Evolutionary conservation across 441 rosid species (phyloP), one percentile per base, ranked within the genome.

Genomic region (Cnidoscolus chayamansa): DNA sequence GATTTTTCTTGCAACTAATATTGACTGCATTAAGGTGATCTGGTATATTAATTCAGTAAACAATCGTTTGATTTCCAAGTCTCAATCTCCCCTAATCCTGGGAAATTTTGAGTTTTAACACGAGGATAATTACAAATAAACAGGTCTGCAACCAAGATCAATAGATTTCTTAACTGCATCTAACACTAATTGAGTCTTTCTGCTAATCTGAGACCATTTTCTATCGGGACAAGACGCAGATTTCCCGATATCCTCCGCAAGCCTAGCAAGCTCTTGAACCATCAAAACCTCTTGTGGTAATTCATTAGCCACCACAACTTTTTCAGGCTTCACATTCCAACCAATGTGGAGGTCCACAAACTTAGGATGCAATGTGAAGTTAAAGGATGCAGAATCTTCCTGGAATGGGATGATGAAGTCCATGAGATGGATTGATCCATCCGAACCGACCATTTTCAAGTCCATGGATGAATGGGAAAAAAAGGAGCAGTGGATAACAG

Each of bases 101-200:
- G 25, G 25, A 25, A 25, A 25, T 25, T 25, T 25, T 25, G 25
- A 25, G 25, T 25, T 25, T 25, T 40, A 40, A 40, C 45, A 40
- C 6, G 7, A 40, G 45, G 6, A 40, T 30, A 25, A 63, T 73
- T 77, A 78, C 53, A 86, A 50, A 65, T 81, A 70, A 62, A 87
- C 85, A 40, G 84, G 82, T 76, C 76, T 63, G 61, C 83, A 85
- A 76, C 85, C 88, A 67, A 79, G 68, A 75, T 88, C 86, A 61
- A 88, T 74, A 63, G 92, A 89, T 71, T 80, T 80, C 80, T 83
- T 89, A 11, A 85, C 79, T 1, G 89, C 88, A 79, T 86, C 92
- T 62, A 87, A 16, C 54, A 89, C 89, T 25, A 81, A 11, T 74
- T 87, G 94, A 72, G 90, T 86, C 80, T 86, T 87, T 76, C 79